phyloP scores from a whole-genome alignment of 768 basidiomycete genomes.

The Boletus rubropictus region DNA sequence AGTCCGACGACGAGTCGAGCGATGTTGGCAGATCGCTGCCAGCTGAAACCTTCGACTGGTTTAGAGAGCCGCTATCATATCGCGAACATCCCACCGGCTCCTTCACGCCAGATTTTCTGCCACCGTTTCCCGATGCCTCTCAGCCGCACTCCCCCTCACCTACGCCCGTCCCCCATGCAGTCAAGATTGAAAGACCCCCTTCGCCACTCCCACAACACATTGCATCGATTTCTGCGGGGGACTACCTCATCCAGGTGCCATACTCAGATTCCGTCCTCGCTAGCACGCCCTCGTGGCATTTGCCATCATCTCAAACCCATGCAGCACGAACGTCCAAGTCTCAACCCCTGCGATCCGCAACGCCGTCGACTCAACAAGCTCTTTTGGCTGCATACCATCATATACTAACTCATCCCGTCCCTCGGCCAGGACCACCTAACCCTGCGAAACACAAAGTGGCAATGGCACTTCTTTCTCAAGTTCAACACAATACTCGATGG shows the following conservation, averaged over 20 bases:
- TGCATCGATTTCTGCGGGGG: constrained; percentile 44
- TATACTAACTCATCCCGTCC: constrained; percentile 65
- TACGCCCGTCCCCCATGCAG: constrained; percentile 28
- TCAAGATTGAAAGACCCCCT: constrained; percentile 29
- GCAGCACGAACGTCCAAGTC: constrained; percentile 17
- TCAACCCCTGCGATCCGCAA: constrained; percentile 32
- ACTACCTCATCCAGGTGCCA: constrained; percentile 66
- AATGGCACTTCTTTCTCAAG: constrained; percentile 57
- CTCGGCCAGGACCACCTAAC: constrained; percentile 44
- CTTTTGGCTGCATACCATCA: constrained; percentile 70
- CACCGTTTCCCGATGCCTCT: constrained; percentile 31
- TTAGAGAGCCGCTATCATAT: constrained; percentile 22
- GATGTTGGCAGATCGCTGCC: constrained; percentile 3
- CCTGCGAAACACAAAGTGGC: constrained; percentile 71
- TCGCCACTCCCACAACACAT: constrained; percentile 44
- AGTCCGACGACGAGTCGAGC: constrained; percentile 26
- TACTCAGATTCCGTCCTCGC: constrained; percentile 71
- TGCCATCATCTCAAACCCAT: constrained; percentile 45
- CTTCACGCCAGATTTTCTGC: constrained; percentile 30
- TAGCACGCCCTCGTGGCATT: constrained; percentile 60
- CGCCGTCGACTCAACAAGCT: constrained; percentile 57
- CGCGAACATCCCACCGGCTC: constrained; percentile 31
- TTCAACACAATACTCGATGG: constrained; percentile 58
- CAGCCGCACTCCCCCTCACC: constrained; percentile 33
- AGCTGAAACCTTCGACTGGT: constrained; percentile 19